phyloP scores from a whole-genome alignment of 495 filamentous ascomycete species.

The Aspergillus coremiiformis region DNA sequence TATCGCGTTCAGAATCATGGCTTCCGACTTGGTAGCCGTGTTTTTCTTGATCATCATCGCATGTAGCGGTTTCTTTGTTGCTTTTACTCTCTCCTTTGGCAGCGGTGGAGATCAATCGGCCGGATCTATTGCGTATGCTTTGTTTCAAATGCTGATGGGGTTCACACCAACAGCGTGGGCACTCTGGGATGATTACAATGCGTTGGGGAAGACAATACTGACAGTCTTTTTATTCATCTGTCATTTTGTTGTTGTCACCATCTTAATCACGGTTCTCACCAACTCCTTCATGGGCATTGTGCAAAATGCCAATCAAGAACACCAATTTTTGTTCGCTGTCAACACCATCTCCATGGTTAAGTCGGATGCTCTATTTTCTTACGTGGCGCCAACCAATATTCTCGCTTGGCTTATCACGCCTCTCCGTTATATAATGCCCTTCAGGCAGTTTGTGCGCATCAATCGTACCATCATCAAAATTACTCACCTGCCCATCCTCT shows the following conservation, averaged over 20 bases:
- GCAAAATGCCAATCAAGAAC: conserved; percentile 84
- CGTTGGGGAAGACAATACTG: conserved; percentile 65
- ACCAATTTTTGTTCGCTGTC: conserved; percentile 89
- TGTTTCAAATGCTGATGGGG: conserved; percentile 93
- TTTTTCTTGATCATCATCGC: conserved; percentile 74
- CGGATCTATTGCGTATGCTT: conserved; percentile 62
- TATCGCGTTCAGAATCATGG: conserved; percentile 90
- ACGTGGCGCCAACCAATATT: conserved; percentile 81
- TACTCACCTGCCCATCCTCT: conserved; percentile 80
- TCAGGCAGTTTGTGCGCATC: conserved; percentile 67
- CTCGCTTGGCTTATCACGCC: conserved; percentile 81
- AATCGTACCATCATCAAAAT: conserved; percentile 84
- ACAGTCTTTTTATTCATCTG: conserved; percentile 83
- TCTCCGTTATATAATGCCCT: conserved; percentile 67
- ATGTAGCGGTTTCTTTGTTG: conserved; percentile 91
- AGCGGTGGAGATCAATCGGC: conserved; percentile 50
- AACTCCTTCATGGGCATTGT: conserved; percentile 93
- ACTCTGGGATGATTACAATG: conserved; percentile 70
- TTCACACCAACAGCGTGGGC: conserved; percentile 71
- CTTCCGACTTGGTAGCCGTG: conserved; percentile 75
- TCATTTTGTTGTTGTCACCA: conserved; percentile 90
- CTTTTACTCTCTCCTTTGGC: conserved; percentile 75
- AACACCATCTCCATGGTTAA: conserved; percentile 96
- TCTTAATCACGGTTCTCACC: conserved; percentile 84
- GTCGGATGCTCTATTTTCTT: conserved; percentile 86